Base-by-base conservation (phyloP, 2,329 filamentous ascomycete genomes). In the Claviceps purpurea region DNA sequence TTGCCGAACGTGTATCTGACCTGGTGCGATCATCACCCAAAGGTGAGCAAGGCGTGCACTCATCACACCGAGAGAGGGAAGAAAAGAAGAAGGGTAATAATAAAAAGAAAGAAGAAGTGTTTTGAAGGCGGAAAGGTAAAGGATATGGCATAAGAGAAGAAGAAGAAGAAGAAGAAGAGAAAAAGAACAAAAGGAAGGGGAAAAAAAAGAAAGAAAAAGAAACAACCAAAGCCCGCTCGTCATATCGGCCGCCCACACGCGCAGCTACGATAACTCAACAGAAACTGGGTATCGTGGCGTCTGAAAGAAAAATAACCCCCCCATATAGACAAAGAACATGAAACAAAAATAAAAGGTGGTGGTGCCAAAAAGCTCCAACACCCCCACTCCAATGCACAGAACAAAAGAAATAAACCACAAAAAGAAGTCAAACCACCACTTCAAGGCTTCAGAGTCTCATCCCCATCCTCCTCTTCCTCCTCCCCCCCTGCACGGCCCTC, bases 401-500 rank as follows among this genome's bases (percentile, higher is more conserved):
- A 44, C 6, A 13, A 44, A 44, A 26, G 11, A 14, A 22, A 13
- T 3, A 43, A 24, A 22, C 11, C 10, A 43, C 6, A 10, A 8
- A 22, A 43, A 4, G 8, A 43, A 43, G 11, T 20, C 6, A 22
- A 18, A 22, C 10, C 8, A 43, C 16, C 26, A 26, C 26, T 13
- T 67, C 52, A 65, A 24, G 65, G 61, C 51, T 61, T 60, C 49
- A 70, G 52, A 22, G 67, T 69, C 48, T 62, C 60, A 51, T 70
- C 65, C 20, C 60, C 65, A 38, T 68, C 67, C 3, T 64, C 67
- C 3, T 62, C 63, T 26, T 58, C 62, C 51, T 61, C 62, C 49
- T 61, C 57, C 5, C 66, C 65, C 59, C 66, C 63, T 1, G 71
- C 70, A 4, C 60, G 67, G 22, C 73, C 73, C 18, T 63, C 65